phyloP scores from a whole-genome alignment of 2,329 filamentous ascomycete species.

The Diplocarpon mali region DNA sequence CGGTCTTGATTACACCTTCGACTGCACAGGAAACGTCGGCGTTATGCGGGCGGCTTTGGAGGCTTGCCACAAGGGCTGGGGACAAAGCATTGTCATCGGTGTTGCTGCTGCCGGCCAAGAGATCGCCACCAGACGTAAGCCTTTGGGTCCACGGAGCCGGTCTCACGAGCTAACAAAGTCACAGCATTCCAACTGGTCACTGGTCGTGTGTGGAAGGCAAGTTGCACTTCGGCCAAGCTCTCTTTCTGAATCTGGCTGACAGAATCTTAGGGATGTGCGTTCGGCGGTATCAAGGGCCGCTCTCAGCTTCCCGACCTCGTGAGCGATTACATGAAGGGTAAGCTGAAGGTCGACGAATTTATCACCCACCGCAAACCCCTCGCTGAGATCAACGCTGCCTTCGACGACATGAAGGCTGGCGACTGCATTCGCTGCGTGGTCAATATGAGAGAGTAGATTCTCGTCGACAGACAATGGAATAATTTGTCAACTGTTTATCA shows the following conservation, averaged over 20 bases:
- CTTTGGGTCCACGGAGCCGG: neutral
- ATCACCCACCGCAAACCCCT: slow-evolving; percentile 91
- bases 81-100: slow-evolving; percentile 94
- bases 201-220: slow-evolving; percentile 78
- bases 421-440: slow-evolving; percentile 96
- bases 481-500: neutral
- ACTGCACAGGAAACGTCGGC: slow-evolving; percentile 93
- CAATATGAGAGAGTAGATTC: slow-evolving; percentile 37
- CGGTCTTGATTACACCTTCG: slow-evolving; percentile 97
- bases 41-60: slow-evolving; percentile 95
- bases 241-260: slow-evolving; percentile 3
- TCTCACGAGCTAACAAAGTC: slow-evolving; percentile 6
- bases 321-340: slow-evolving; percentile 75
- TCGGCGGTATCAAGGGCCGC: slow-evolving; percentile 96
- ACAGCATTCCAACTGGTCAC: slow-evolving; percentile 96
- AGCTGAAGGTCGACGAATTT: slow-evolving; percentile 97
- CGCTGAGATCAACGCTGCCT: slow-evolving; percentile 76
- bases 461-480: neutral
- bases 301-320: slow-evolving; percentile 82
- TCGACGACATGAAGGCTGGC: slow-evolving; percentile 87
- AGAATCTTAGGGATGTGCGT: slow-evolving; percentile 60
- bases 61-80: slow-evolving; percentile 99
- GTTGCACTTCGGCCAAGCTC: neutral
- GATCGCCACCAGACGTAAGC: slow-evolving; percentile 85
- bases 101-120: slow-evolving; percentile 94